phyloP scores from a whole-genome alignment of 2,329 filamentous ascomycete species.

The Curvularia eragrostidis region DNA sequence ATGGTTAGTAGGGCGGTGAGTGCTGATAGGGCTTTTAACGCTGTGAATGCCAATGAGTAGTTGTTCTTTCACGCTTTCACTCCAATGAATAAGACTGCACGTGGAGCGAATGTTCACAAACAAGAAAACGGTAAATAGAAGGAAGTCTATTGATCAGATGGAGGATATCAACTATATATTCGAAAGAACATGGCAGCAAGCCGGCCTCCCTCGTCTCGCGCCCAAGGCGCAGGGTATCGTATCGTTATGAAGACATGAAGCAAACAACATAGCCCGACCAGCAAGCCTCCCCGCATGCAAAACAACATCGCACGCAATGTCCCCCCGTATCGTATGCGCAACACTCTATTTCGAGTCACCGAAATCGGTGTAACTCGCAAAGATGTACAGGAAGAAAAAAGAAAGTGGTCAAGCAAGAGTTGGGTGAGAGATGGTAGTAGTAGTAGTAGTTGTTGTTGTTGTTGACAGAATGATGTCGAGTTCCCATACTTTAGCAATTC shows the following conservation, averaged over 20 bases:
- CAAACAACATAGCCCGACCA: not conserved
- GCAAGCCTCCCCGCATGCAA: not conserved
- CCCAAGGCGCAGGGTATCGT: slow-evolving; percentile 4
- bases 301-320: not conserved
- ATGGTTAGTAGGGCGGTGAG: not conserved
- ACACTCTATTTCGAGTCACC: not conserved
- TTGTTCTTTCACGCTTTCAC: not conserved
- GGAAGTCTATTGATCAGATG: too few relatives aligned
- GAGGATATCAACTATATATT: not conserved
- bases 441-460: not conserved
- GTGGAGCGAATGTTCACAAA: not conserved
- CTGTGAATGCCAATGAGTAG: not conserved
- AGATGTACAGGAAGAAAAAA: not conserved
- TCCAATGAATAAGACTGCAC: too few relatives aligned
- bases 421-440: not conserved
- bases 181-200: not conserved
- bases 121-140: not conserved
- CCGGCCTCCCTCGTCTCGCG: not conserved
- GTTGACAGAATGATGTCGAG: not conserved
- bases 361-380: not conserved
- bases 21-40: not conserved
- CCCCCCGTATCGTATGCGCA: not conserved
- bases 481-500: not conserved
- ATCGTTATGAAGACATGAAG: slow-evolving; percentile 1
- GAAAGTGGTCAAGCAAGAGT: not conserved